Conservation (phyloP, 805 yeast genomes). For the Schwanniomyces sp. region DNA sequence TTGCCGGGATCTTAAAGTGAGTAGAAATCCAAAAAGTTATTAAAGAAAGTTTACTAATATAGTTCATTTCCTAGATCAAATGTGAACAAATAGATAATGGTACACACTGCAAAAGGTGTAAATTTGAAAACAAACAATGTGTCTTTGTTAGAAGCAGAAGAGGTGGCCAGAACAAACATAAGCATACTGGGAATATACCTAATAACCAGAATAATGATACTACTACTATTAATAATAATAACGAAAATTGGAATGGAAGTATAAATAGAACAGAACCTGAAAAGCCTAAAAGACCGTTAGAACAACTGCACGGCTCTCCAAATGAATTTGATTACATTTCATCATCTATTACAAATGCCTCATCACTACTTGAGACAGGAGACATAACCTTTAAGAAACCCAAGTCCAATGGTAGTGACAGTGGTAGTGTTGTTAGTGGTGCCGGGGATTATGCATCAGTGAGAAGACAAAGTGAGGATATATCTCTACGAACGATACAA, state of each 20-base stretch:
- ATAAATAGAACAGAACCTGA: background rate
- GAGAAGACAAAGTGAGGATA: slow-evolving; percentile 4
- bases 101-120: slow-evolving; percentile 1
- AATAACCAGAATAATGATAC: background rate
- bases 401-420: background rate
- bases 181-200: background rate
- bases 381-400: slow-evolving; percentile 1
- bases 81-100: slow-evolving; percentile 2
- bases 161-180: slow-evolving; percentile 3
- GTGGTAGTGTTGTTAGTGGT: background rate
- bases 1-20: slow-evolving; percentile 4
- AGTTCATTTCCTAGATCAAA: slow-evolving; percentile 2
- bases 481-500: slow-evolving; percentile 4
- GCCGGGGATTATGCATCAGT: background rate
- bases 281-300: background rate
- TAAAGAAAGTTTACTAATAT: slow-evolving; percentile 1
- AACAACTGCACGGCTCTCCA: slow-evolving; percentile 1
- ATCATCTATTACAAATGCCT: slow-evolving; percentile 1
- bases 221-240: background rate
- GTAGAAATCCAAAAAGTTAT: slow-evolving; percentile 1
- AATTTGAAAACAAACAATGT: slow-evolving; percentile 1
- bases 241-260: background rate
- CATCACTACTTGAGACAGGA: slow-evolving; percentile 1
- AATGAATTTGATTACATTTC: slow-evolving; percentile 2
- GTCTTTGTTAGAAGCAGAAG: slow-evolving; percentile 4